phyloP scores from a whole-genome alignment of 1,284 basidiomycete genomes.

The Blastosporella zonata region DNA sequence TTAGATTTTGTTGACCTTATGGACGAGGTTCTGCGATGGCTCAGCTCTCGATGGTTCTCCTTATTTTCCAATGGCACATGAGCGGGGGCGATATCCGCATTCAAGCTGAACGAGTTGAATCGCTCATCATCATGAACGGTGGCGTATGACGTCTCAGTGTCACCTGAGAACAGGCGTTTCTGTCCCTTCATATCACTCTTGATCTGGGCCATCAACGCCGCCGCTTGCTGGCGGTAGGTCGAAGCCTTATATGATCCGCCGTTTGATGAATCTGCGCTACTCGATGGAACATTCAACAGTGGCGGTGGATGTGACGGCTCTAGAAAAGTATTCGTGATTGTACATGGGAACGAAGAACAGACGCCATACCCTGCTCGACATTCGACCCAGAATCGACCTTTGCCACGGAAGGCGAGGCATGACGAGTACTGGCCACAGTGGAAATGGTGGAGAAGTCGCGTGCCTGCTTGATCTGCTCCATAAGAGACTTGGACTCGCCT shows the following conservation, averaged over 20 bases:
- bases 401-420: slow-evolving; percentile 22
- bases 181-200: slow-evolving; percentile 69
- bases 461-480: slow-evolving; percentile 73
- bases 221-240: slow-evolving; percentile 72
- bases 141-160: slow-evolving; percentile 51
- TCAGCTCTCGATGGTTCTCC: slow-evolving; percentile 26
- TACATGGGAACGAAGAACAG: slow-evolving; percentile 3
- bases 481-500: slow-evolving; percentile 66
- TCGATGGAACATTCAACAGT: slow-evolving; percentile 30
- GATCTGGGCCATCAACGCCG: slow-evolving; percentile 79
- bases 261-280: slow-evolving; percentile 25
- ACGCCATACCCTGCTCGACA: slow-evolving; percentile 1
- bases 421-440: slow-evolving; percentile 42
- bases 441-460: slow-evolving; percentile 73
- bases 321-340: slow-evolving; percentile 5
- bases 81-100: slow-evolving; percentile 16
- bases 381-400: slow-evolving; percentile 10
- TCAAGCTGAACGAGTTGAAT: slow-evolving; percentile 15
- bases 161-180: slow-evolving; percentile 66
- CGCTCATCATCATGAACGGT: slow-evolving; percentile 36
- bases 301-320: slow-evolving; percentile 24
- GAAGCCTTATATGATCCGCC: slow-evolving; percentile 51
- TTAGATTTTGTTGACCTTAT: slow-evolving; percentile 28
- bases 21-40: slow-evolving; percentile 28
- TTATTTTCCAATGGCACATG: slow-evolving; percentile 22